Base-by-base conservation (phyloP, 176 grass and related monocot genomes). In the Phyllostachys edulis region DNA sequence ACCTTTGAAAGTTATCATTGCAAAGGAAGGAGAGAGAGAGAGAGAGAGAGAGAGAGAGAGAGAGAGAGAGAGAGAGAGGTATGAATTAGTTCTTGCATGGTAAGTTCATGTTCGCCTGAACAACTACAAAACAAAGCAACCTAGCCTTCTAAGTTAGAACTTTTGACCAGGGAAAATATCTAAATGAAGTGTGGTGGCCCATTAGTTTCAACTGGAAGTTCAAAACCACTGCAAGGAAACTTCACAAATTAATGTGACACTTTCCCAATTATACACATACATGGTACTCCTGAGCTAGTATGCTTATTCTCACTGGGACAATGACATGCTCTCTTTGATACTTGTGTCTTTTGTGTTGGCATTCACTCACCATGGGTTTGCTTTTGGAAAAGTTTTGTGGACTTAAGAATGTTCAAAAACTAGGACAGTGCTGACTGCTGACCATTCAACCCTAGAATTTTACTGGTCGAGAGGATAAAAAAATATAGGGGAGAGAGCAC, bases 341-440 rank as follows among this genome's bases (percentile, higher is more conserved):
- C 32, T 9, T 42, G 4, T 34, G 52, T 34, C 78, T 66, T 59
- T 38, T 46, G 71, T 57, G 88, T 72, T 72, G 88, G 83, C 88
- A 75, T 8, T 86, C 88, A 90, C 82, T 85, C 16, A 23, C 52
- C 45, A 75, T 34, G 51, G 67, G 65, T 29, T 20, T 39, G 66
- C 79, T 86, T 90, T 86, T 61, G 20, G 73, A 16, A 86, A 90
- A 90, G 47, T 73, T 73, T 3, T 41, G 66, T 67, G 64, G 49
- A 85, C 51, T n/a, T 80, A n/a, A 29, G 67, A 86, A 86, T 27
- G 69, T 83, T 86, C 73, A 45, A 12, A 90, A 90, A 67, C 61
- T 12, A 26, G 27, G 21, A 4, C 63, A 46, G 52, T 40, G 54
- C 60, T 40, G 67, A 71, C 72, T 57, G 84, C 84, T 90, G 88